phyloP scores from a whole-genome alignment of 805 yeast genomes.

The Candida qinlingensis region DNA sequence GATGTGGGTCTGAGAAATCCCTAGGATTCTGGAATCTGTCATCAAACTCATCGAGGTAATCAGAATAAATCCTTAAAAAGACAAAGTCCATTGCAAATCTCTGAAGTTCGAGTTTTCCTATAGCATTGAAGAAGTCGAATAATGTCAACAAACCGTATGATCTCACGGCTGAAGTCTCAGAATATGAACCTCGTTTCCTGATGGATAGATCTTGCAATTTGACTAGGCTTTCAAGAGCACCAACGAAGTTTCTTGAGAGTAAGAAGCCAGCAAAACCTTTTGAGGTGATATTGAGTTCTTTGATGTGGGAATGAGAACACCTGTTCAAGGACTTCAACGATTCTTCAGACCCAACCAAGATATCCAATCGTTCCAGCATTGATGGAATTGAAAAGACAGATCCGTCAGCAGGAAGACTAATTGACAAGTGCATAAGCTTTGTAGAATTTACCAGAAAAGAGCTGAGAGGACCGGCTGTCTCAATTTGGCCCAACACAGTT shows the following conservation, averaged over 20 bases:
- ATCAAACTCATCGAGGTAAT: too few species aligned
- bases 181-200: neutral
- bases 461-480: neutral
- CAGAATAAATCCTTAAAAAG: too few species aligned
- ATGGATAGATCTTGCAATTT: neutral
- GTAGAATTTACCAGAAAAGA: neutral
- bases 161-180: too few species aligned
- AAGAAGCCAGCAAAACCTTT: neutral
- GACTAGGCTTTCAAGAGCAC: neutral
- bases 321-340: neutral
- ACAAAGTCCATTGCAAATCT: too few species aligned
- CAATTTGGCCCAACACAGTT: slow-evolving; percentile 12
- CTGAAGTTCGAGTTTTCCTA: neutral
- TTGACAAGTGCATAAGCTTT: slow-evolving; percentile 11
- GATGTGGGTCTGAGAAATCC: neutral
- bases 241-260: neutral
- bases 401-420: neutral
- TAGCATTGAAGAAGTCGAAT: neutral
- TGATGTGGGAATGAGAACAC: neutral
- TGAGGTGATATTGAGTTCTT: neutral
- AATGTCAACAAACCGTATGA: too few species aligned
- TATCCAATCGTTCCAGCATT: neutral
- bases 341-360: neutral
- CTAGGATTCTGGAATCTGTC: too few species aligned
- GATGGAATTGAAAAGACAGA: neutral